Evolutionary conservation across 495 filamentous ascomycete genomes (phyloP).

Genomic region (Darksidea phi): DNA sequence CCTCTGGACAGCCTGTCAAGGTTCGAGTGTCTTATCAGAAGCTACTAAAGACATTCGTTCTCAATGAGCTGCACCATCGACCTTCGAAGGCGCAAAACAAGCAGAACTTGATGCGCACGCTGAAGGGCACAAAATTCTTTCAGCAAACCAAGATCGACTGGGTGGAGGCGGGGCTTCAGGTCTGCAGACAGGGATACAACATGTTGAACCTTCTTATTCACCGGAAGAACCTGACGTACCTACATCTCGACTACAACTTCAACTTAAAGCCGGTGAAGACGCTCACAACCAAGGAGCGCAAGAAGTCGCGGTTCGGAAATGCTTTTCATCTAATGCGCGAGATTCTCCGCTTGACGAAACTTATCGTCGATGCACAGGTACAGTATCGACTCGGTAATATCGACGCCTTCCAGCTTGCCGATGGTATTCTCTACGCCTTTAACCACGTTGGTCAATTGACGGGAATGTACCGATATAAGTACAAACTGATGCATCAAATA

Average conservation of each 20-base stretch:
- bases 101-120: constrained; percentile 81
- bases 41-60: constrained; percentile 90
- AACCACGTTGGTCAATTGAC: constrained; percentile 99
- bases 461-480: constrained; percentile 99
- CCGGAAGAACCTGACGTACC: constrained; percentile 96
- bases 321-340: constrained; percentile 99
- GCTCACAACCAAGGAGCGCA: constrained; percentile 96
- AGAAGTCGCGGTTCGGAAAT: constrained; percentile 99
- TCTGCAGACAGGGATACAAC: constrained; percentile 97
- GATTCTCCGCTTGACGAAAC: constrained; percentile 94
- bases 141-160: constrained; percentile 99
- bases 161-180: constrained; percentile 98
- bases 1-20: constrained; percentile 90
- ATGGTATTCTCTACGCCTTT: constrained; percentile 98
- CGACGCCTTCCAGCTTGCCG: constrained; percentile 97
- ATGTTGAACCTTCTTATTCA: constrained; percentile 99
- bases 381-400: constrained; percentile 98
- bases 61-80: constrained; percentile 95
- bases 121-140: constrained; percentile 98
- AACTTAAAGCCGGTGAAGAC: constrained; percentile 99
- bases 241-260: constrained; percentile 99
- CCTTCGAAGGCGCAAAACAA: constrained; percentile 93
- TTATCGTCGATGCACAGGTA: constrained; percentile 98
- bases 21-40: constrained; percentile 99
- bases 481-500: constrained; percentile 99